phyloP scores from a whole-genome alignment of 768 basidiomycete species.

The Hortiboletus campestris region DNA sequence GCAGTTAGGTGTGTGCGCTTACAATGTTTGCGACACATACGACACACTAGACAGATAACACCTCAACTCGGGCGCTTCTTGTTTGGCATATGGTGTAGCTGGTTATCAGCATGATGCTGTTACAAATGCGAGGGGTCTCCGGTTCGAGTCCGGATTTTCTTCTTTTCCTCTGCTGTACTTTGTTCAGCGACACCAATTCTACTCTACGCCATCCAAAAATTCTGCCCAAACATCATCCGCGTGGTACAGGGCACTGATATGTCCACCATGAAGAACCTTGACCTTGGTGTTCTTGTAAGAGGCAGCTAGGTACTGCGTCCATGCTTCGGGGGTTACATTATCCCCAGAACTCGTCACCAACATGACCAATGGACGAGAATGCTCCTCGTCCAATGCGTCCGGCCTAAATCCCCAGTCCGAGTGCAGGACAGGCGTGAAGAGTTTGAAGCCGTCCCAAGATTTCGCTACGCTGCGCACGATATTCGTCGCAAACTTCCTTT shows the following conservation, averaged over 20 bases:
- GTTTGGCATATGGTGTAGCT: slow-evolving; percentile 38
- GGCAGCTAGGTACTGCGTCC: slow-evolving; percentile 49
- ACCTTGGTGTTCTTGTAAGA: slow-evolving; percentile 44
- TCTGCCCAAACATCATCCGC: slow-evolving; percentile 47
- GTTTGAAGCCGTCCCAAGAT: slow-evolving; percentile 53
- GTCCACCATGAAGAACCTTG: slow-evolving; percentile 47
- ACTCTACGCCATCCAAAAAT: slow-evolving; percentile 20
- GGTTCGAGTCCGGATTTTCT: slow-evolving; percentile 41
- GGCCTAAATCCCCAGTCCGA: slow-evolving; percentile 53
- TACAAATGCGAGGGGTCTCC: slow-evolving; percentile 40
- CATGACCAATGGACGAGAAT: slow-evolving; percentile 44
- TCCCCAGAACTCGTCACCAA: slow-evolving; percentile 46
- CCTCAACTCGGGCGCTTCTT: no score
- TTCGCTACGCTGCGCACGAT: slow-evolving; percentile 46
- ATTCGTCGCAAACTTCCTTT: slow-evolving; percentile 41
- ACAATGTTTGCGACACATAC: no score
- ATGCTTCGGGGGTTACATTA: slow-evolving; percentile 37
- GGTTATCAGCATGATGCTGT: slow-evolving; percentile 38
- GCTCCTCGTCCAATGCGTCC: slow-evolving; percentile 42
- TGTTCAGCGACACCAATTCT: slow-evolving; percentile 5
- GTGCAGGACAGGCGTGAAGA: slow-evolving; percentile 41
- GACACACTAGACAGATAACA: no score
- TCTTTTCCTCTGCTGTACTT: slow-evolving; percentile 15
- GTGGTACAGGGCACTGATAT: slow-evolving; percentile 45
- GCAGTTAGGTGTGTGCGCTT: no score